phyloP scores from a whole-genome alignment of 345 rosid genomes.

The Boechera divaricarpa region DNA sequence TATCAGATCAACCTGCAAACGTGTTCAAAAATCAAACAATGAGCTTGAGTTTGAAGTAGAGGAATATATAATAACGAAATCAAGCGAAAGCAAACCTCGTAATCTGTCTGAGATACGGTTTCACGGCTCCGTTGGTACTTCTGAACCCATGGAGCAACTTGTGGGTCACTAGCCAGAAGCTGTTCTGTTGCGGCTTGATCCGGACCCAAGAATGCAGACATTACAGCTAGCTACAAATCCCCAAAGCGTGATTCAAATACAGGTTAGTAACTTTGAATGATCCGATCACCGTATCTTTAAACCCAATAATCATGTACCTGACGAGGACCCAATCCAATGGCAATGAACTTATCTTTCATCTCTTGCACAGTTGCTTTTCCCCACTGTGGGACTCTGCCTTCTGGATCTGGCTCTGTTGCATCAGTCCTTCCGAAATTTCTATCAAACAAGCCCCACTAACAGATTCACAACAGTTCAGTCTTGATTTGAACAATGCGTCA shows the following conservation, averaged over 20 bases:
- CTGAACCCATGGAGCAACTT: constrained; percentile 81
- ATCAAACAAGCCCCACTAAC: constrained; percentile 91
- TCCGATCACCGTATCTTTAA: background rate
- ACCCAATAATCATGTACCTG: constrained; percentile 58
- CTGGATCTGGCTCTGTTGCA: constrained; percentile 74
- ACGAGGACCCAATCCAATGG: constrained; percentile 89
- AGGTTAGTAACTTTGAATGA: background rate
- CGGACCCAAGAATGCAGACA: constrained; percentile 96
- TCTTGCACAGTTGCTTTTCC: constrained; percentile 78
- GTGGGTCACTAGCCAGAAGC: constrained; percentile 64
- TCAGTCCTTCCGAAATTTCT: constrained; percentile 84
- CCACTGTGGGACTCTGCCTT: constrained; percentile 86
- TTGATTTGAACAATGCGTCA: background rate
- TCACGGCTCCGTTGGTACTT: constrained; percentile 94
- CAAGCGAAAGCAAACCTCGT: constrained; percentile 61
- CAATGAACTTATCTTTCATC: constrained; percentile 86
- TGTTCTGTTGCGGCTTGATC: constrained; percentile 84
- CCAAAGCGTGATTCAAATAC: background rate
- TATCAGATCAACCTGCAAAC: constrained; percentile 85
- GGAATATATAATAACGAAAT: background rate
- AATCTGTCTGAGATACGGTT: constrained; percentile 90
- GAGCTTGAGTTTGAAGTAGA: background rate
- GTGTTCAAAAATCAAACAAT: background rate
- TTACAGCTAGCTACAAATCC: constrained; percentile 71
- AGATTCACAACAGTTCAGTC: constrained; percentile 24